Base-by-base conservation (phyloP, 139 green algal genomes). In the Pleodorina starrii region DNA sequence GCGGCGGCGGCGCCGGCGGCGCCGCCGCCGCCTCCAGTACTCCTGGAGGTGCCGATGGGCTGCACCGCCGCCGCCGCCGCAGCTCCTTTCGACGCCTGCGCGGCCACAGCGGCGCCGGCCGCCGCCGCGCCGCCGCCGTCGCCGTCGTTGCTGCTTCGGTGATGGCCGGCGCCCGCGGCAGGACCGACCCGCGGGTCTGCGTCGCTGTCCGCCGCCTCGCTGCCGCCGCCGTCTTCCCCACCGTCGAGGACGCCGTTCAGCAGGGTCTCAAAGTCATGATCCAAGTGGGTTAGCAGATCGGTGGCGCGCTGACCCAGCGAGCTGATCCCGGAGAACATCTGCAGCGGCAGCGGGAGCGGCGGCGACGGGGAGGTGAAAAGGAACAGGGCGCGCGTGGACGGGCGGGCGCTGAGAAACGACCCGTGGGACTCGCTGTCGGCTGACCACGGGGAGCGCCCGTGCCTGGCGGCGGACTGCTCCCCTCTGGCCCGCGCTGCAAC, bases 221-320 rank as follows among this genome's bases (percentile, higher is more conserved):
- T 23, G 3, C 3, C 42, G 19, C 1, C 44, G 74, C 29, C 44
- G 44, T 19, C 75, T 1, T 57, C n/a, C 29, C 69, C n/a, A 2
- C 46, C 54, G 16, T 87, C 71, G 9, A 63, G 35, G 2, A 42
- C 71, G 29, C 38, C 16, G 36, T 57, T 89, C 74, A 92, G 90
- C 1, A 92, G 90, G n/a, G 84, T 59, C 5, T 92, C 89, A 63
- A 92, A 92, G 84, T 89, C 78, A 16, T 84, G 43, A 36, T 92
- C 89, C 60, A 92, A 75, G 36, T 66, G 77, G 21, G 84, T 75
- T 4, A 92, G 44, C 38, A 89, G 46, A 44, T 87, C 63, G 10
- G 89, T 92, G 83, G 89, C 89, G n/a, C 76, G 50, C 83, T 89
- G 82, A 4, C 83, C 89, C 36, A 91, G 78, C 0, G 80, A 74